Percentiles rank a stretch among this genome's conserved stretches.
phyloP scores from a whole-genome alignment of 176 grass and related monocot species.

The Oropetium thomaeum region DNA sequence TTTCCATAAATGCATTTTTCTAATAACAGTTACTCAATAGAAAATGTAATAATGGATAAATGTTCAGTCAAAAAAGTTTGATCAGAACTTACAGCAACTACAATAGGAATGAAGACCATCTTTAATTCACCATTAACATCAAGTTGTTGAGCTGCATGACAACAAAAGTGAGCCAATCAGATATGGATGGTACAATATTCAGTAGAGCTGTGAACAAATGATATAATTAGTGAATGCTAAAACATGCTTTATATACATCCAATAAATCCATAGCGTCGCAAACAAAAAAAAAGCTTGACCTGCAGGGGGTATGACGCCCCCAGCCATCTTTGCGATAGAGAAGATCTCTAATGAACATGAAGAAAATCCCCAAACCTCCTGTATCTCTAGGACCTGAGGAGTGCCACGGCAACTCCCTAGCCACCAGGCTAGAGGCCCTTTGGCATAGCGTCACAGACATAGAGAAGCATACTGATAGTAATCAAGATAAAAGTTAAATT shows the following conservation, averaged over 20 bases:
- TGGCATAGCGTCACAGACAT: neutral
- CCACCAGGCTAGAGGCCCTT: no score
- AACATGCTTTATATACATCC: neutral
- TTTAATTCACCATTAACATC: constrained; percentile 61
- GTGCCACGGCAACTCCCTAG: no score
- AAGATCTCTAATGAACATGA: no score
- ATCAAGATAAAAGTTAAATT: neutral
- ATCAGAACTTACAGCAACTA: constrained; percentile 71
- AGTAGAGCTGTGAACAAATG: neutral
- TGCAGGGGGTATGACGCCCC: no score
- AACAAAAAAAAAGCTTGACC: no score
- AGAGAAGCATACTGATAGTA: no score
- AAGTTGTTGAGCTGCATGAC: constrained; percentile 61
- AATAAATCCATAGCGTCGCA: neutral
- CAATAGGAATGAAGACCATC: constrained; percentile 61
- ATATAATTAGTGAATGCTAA: neutral
- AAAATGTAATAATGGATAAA: constrained; percentile 6
- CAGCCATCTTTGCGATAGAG: no score
- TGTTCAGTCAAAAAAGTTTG: neutral
- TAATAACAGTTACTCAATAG: no score
- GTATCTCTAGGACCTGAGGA: no score
- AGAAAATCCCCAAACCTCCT: no score
- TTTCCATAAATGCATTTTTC: no score
- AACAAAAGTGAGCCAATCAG: constrained; percentile 2
- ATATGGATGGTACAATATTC: neutral